phyloP scores from a whole-genome alignment of 2,329 filamentous ascomycete species.

The Colletotrichum musae region DNA sequence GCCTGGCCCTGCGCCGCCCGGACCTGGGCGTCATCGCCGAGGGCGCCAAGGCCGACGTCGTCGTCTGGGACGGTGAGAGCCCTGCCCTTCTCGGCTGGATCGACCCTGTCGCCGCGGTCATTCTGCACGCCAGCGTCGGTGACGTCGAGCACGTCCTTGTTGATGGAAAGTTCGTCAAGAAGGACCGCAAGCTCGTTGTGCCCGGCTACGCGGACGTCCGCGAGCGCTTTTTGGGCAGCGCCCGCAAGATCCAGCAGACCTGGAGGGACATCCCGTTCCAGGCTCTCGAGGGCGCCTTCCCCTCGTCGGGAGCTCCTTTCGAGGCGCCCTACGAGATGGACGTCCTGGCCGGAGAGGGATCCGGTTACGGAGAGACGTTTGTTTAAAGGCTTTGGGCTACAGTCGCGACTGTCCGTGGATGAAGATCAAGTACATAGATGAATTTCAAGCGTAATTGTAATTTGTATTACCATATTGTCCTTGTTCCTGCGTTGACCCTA shows the following conservation, averaged over 20 bases:
- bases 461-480: not conserved
- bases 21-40: constrained; percentile 65
- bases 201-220: constrained; percentile 48
- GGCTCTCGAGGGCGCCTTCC: constrained; percentile 46
- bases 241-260: constrained; percentile 49
- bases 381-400: not conserved
- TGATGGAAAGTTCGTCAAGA: constrained; percentile 64
- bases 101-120: constrained; percentile 69
- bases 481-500: too few species aligned
- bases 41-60: constrained; percentile 68
- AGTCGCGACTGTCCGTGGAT: not conserved
- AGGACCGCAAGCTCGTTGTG: constrained; percentile 54
- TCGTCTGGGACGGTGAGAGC: constrained; percentile 65
- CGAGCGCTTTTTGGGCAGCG: constrained; percentile 52
- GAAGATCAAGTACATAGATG: not conserved
- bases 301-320: constrained; percentile 20
- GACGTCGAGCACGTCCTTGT: constrained; percentile 67
- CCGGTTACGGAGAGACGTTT: constrained; percentile 23
- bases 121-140: constrained; percentile 67
- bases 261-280: constrained; percentile 46
- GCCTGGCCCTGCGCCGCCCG: constrained; percentile 62
- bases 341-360: constrained; percentile 13
- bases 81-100: constrained; percentile 67
- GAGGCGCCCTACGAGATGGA: constrained; percentile 31
- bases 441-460: not conserved